phyloP scores from a whole-genome alignment of 1,284 basidiomycete species.

The Xerocomus nothofagi region DNA sequence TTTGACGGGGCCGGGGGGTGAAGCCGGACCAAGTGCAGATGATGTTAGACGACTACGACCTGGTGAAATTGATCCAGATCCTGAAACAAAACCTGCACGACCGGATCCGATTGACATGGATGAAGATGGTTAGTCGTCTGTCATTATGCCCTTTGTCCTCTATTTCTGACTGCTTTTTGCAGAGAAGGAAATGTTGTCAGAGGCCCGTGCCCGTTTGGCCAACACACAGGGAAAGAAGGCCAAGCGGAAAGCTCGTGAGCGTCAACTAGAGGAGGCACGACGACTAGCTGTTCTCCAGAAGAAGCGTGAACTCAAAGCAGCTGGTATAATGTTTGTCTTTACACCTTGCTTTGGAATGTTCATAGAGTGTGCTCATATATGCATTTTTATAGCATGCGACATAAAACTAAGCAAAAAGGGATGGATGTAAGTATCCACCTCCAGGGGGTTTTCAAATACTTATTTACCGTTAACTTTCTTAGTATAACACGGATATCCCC shows the following conservation, averaged over 20 bases:
- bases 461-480: conserved; percentile 8
- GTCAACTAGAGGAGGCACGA: conserved; percentile 94
- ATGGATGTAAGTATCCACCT: conserved; percentile 77
- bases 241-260: conserved; percentile 96
- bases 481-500: conserved; percentile 98
- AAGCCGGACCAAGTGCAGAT: conserved; percentile 86
- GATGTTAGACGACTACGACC: conserved; percentile 88
- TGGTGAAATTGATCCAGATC: conserved; percentile 98
- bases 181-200: conserved; percentile 99
- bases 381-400: conserved; percentile 61
- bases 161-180: conserved; percentile 8
- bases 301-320: conserved; percentile 96
- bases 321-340: conserved; percentile 85
- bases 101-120: conserved; percentile 99
- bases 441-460: background rate
- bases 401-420: conserved; percentile 92
- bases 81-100: conserved; percentile 96
- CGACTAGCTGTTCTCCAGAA: conserved; percentile 95
- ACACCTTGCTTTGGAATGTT: background rate
- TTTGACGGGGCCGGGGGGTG: conserved; percentile 77
- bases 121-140: conserved; percentile 76
- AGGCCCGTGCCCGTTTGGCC: conserved; percentile 95
- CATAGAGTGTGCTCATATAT: conserved; percentile 20
- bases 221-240: conserved; percentile 99
- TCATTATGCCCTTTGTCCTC: background rate